Percentiles rank a stretch among this genome's conserved stretches.
Conservation (phyloP, 2,329 filamentous ascomycete genomes). For the Thermochaetoides dissita region DNA sequence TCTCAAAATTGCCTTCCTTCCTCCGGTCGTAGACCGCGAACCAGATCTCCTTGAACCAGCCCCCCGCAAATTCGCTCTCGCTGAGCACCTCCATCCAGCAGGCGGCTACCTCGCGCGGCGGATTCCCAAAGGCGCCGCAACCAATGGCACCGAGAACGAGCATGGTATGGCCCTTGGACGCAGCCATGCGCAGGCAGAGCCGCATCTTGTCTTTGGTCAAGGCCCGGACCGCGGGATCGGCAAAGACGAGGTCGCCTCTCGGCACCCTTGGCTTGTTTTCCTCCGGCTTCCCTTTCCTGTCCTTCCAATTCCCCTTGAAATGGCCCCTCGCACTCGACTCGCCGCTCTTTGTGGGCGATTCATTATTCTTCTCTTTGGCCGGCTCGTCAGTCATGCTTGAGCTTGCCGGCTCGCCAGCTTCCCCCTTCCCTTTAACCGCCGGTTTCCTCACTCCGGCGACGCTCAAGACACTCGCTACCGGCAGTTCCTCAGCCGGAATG, state of each 20-base stretch:
- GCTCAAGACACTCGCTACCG: conserved; percentile 45
- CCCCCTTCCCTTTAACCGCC: neutral
- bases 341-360: too few species aligned
- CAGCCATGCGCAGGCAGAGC: conserved; percentile 44
- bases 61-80: conserved; percentile 47
- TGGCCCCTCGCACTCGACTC: too few species aligned
- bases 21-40: conserved; percentile 46
- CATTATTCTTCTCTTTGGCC: neutral
- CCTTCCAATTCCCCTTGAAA: neutral
- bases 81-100: conserved; percentile 48
- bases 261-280: neutral
- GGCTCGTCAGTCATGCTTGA: too few species aligned
- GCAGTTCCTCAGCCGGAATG: conserved; percentile 18
- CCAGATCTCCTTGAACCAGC: conserved; percentile 49
- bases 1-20: conserved; percentile 34
- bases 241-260: conserved; percentile 22
- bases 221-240: conserved; percentile 29
- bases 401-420: neutral
- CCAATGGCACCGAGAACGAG: conserved; percentile 56
- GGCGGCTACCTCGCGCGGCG: conserved; percentile 43
- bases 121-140: conserved; percentile 54
- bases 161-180: conserved; percentile 37
- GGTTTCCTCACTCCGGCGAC: conserved; percentile 32
- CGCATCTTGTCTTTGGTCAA: conserved; percentile 51
- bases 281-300: neutral